phyloP scores from a whole-genome alignment of 331 rosid genomes.

The Quercus phellos region DNA sequence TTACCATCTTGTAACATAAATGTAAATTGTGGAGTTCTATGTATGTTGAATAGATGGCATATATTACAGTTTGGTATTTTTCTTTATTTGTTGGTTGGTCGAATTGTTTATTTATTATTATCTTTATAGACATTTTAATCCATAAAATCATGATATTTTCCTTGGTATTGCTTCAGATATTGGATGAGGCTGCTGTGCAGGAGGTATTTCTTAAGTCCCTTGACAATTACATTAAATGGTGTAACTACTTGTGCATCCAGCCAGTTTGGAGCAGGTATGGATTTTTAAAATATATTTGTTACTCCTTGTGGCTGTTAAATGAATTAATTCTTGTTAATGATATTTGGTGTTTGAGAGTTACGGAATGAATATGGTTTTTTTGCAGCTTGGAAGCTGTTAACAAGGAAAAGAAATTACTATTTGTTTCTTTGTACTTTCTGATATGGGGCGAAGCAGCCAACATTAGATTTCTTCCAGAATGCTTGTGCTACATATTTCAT shows the following conservation, averaged over 20 bases:
- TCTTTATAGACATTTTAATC: neutral
- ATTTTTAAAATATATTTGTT: constrained; percentile 13
- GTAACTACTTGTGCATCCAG: constrained; percentile 73
- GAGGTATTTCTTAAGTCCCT: constrained; percentile 65
- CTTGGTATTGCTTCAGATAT: constrained; percentile 43
- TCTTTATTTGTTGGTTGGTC: neutral
- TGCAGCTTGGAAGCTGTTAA: constrained; percentile 58
- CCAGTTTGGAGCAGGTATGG: constrained; percentile 89
- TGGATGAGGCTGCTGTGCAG: constrained; percentile 76
- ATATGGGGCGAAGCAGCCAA: constrained; percentile 97
- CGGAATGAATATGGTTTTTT: constrained; percentile 11
- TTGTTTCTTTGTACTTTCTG: constrained; percentile 67
- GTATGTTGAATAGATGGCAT: neutral
- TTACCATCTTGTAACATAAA: neutral
- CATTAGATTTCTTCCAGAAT: constrained; percentile 91
- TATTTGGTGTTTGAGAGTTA: constrained; percentile 14
- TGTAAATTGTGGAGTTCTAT: neutral
- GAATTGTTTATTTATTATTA: neutral
- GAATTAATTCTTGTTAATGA: constrained; percentile 9
- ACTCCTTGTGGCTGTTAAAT: neutral
- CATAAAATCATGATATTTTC: constrained; percentile 3
- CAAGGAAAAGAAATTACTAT: constrained; percentile 71
- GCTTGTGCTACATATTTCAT: constrained; percentile 98
- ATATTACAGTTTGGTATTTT: neutral
- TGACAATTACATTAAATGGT: constrained; percentile 84